Base-by-base conservation (phyloP, 2,329 filamentous ascomycete genomes). In the Mycosphaerella arachidis region DNA sequence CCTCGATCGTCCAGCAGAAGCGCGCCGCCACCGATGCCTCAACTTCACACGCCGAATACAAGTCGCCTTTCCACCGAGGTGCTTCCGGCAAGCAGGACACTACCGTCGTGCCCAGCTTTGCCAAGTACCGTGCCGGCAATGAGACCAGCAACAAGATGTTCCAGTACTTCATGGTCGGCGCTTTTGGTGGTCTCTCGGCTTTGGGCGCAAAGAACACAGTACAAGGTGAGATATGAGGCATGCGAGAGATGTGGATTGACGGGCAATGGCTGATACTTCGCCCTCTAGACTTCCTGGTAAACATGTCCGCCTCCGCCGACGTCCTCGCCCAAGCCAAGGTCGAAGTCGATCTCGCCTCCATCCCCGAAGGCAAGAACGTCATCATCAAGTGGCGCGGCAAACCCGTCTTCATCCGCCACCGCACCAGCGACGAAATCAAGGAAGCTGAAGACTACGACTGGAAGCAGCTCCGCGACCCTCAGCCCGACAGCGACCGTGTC, bases 361-460 rank as follows among this genome's bases (percentile, higher is more conserved):
- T 99, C 73, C 94, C 94, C 65, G 93, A 97, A 84, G 94, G 94
- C 85, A 99, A 97, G 90, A 99, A 99, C 83, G 94, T 99, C 77
- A 95, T 99, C 78, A 96, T 99, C 85, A 99, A 99, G 84, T 99
- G 94, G 94, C 90, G 94, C 84, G 94, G 94, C 78, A 99, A 99
- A 90, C 94, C 94, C 78, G 92, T 99, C 78, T 99, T 99, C 84
- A 92, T 99, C 86, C 92, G 94, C 78, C 94, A 99, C 88, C 91
- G 94, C 75, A 99, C 94, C 71, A 80, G 86, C 73, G 83, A 84
- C 73, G 94, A 99, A 83, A 97, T 99, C 81, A 86, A 92, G 74
- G 90, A 97, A 80, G 94, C 94, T 77, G 92, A 97, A 81, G 85
- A 88, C 75, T 86, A 91, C 78, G 89, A 95, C 77, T 84, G 95